Evolutionary conservation across 2,329 filamentous ascomycete genomes (phyloP).

Genomic region (Aquanectria penicillioides): DNA sequence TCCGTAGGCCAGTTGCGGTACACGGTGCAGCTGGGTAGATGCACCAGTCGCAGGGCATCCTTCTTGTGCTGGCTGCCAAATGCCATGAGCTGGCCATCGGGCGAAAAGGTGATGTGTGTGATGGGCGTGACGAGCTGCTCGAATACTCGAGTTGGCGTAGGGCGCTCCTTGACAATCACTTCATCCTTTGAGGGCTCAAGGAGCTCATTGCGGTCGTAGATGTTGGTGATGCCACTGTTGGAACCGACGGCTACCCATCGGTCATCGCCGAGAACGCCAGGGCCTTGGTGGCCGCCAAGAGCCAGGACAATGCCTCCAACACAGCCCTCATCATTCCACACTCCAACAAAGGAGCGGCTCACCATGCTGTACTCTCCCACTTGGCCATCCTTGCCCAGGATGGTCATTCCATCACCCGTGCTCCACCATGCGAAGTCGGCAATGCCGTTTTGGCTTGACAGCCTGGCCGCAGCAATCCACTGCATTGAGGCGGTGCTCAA

Average conservation of each 20-base stretch:
- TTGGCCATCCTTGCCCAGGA: constrained; percentile 87
- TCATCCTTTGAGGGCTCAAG: constrained; percentile 53
- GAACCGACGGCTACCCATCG: constrained; percentile 91
- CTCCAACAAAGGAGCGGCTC: constrained; percentile 74
- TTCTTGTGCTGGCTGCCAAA: constrained; percentile 90
- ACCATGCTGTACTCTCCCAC: constrained; percentile 87
- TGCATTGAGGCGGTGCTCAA: constrained; percentile 83
- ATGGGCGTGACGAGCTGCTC: constrained; percentile 90
- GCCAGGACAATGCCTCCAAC: constrained; percentile 85
- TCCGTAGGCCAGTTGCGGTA: constrained; percentile 97
- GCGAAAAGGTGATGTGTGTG: constrained; percentile 81
- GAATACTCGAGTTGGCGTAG: constrained; percentile 77
- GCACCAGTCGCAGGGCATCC: constrained; percentile 86
- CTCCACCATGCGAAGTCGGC: constrained; percentile 95
- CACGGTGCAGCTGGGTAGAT: constrained; percentile 91
- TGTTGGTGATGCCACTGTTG: constrained; percentile 87
- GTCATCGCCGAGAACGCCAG: constrained; percentile 75
- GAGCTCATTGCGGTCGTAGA: constrained; percentile 85
- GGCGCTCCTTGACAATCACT: constrained; percentile 69
- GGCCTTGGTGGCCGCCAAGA: constrained; percentile 76
- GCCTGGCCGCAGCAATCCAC: constrained; percentile 84
- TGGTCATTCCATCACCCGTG: constrained; percentile 81
- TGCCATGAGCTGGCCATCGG: constrained; percentile 88
- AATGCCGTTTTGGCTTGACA: constrained; percentile 85
- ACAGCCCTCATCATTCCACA: constrained; percentile 92